Evolutionary conservation across 257 asterid species (phyloP).

Genomic region (Hygrophila difformis): DNA sequence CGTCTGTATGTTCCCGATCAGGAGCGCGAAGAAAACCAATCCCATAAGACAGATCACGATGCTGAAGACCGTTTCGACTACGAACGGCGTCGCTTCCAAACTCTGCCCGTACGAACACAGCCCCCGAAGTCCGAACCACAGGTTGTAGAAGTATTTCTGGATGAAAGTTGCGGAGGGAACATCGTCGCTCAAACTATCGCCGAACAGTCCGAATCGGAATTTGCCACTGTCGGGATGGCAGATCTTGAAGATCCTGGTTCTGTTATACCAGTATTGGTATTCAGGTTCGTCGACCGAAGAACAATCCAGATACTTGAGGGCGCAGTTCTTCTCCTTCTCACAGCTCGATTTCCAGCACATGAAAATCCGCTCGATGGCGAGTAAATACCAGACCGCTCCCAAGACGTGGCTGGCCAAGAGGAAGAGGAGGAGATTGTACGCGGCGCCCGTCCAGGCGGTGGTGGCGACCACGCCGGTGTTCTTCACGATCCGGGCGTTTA

Average conservation of each 20-base stretch:
- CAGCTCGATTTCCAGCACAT: constrained; percentile 72
- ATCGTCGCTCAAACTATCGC: constrained; percentile 44
- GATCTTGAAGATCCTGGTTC: constrained; percentile 32
- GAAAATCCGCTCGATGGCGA: constrained; percentile 64
- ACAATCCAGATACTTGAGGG: constrained; percentile 44
- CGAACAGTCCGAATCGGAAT: constrained; percentile 61
- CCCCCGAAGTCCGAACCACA: constrained; percentile 81
- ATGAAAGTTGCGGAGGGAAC: constrained; percentile 42
- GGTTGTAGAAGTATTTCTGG: constrained; percentile 64
- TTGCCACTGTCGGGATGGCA: constrained; percentile 31
- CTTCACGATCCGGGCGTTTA: constrained; percentile 51
- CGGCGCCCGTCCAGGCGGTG: constrained; percentile 94
- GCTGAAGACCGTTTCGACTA: constrained; percentile 51
- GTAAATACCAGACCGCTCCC: constrained; percentile 78
- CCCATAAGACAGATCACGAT: constrained; percentile 71
- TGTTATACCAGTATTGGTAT: constrained; percentile 32
- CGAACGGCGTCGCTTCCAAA: constrained; percentile 41
- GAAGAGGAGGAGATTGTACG: constrained; percentile 69
- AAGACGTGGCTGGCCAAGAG: constrained; percentile 80
- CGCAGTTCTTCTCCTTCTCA: constrained; percentile 31
- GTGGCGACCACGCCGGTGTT: constrained; percentile 80
- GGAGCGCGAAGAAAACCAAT: constrained; percentile 66
- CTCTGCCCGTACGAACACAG: constrained; percentile 77
- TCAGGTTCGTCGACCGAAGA: neutral
- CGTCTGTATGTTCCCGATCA: constrained; percentile 79